Percentiles rank a stretch among this genome's conserved stretches.
These are phyloP conservation scores for Vitis hybrid DNA, from an alignment of 177 flowering plant species.

Conservation along the genomic window DNA sequence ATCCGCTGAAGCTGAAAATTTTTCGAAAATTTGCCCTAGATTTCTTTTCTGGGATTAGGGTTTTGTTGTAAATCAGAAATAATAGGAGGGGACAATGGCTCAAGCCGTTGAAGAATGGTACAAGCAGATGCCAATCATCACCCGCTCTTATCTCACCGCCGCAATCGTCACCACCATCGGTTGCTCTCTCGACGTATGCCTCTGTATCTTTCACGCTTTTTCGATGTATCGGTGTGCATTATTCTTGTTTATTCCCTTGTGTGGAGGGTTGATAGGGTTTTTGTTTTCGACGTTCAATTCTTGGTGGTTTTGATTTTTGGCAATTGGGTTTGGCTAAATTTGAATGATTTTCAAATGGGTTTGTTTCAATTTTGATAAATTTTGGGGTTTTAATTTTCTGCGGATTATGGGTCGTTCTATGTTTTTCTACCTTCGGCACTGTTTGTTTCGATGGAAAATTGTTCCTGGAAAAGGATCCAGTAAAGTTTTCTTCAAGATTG, in stretches of 20 bases:
- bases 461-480: too few species aligned
- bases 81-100: constrained; percentile 54
- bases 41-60: not conserved
- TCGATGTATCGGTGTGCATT: not conserved
- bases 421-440: not conserved
- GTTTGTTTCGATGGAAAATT: too few species aligned
- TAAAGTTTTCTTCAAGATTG: too few species aligned
- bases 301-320: not conserved
- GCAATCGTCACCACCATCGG: constrained; percentile 85
- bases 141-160: constrained; percentile 97
- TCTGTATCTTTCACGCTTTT: not conserved
- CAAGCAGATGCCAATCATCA: constrained; percentile 98
- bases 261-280: constrained; percentile 1
- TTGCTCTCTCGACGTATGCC: constrained; percentile 85
- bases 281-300: not conserved
- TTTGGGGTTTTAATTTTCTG: not conserved
- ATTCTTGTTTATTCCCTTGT: not conserved
- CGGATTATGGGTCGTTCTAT: not conserved
- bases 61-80: not conserved
- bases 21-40: too few species aligned
- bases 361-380: constrained; percentile 8
- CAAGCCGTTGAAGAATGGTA: constrained; percentile 99
- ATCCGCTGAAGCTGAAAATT: too few species aligned
- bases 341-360: constrained; percentile 7
- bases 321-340: constrained; percentile 20